These are phyloP conservation scores for Trichomonascaceae sp. DNA, from an alignment of 1,139 yeast species.

Conservation along the genomic window DNA sequence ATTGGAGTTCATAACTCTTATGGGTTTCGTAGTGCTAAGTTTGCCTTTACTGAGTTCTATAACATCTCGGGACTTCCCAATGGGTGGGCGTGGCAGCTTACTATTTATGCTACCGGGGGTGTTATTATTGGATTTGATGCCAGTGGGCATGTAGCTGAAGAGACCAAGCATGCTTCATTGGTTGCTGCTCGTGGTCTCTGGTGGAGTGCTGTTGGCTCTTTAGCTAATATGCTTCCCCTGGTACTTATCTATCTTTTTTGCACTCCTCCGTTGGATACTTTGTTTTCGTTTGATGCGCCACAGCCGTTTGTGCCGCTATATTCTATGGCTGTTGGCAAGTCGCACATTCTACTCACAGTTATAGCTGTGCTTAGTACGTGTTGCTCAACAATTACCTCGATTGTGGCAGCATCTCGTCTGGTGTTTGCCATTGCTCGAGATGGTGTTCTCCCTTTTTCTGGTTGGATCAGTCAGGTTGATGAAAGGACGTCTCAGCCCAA, in stretches of 20 bases:
- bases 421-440: constrained; percentile 28
- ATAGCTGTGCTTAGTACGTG: constrained; percentile 19
- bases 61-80: constrained; percentile 53
- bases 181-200: constrained; percentile 56
- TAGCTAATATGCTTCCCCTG: constrained; percentile 45
- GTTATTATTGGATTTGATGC: constrained; percentile 49
- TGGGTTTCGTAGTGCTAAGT: constrained; percentile 43
- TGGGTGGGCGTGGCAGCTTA: constrained; percentile 25
- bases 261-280: constrained; percentile 38
- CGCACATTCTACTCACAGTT: constrained; percentile 24
- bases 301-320: constrained; percentile 26
- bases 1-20: constrained; percentile 25
- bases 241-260: constrained; percentile 47
- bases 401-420: constrained; percentile 26
- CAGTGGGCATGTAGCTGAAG: constrained; percentile 63
- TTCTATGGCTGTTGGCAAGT: constrained; percentile 26
- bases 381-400: constrained; percentile 21
- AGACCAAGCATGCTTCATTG: constrained; percentile 50
- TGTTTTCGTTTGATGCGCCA: constrained; percentile 27
- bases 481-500: constrained; percentile 22
- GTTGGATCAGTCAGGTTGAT: constrained; percentile 24
- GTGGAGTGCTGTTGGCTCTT: constrained; percentile 49
- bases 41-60: constrained; percentile 55
- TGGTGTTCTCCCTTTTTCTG: constrained; percentile 26
- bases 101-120: constrained; percentile 25